A percentile compares a stretch with the other conserved stretches of the same genome.
These are phyloP conservation scores for Trypanosoma rangeli DNA, from an alignment of 208 protist genomes.

Conservation along the genomic window DNA sequence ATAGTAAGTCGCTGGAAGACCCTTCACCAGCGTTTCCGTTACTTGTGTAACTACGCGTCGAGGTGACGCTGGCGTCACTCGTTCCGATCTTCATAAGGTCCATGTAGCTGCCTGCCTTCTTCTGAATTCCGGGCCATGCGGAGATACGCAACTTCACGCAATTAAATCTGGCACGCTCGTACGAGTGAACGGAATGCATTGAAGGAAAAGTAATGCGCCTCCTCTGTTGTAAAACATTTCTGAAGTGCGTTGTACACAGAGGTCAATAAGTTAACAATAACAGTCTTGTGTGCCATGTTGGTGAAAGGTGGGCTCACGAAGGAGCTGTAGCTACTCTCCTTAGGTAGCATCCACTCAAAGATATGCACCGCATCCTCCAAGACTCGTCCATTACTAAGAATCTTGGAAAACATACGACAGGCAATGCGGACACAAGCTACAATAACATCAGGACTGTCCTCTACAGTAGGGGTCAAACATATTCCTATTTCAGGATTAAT, in stretches of 20 bases:
- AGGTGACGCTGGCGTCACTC: neutral
- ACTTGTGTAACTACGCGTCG: neutral
- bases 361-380: constrained; percentile 51
- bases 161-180: constrained; percentile 70
- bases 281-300: neutral
- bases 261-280: constrained; percentile 18
- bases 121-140: constrained; percentile 45
- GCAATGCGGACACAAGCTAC: constrained; percentile 52
- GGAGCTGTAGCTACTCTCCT: constrained; percentile 1
- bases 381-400: constrained; percentile 50
- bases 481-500: neutral
- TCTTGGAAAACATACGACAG: constrained; percentile 69
- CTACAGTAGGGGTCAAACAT: constrained; percentile 8
- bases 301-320: neutral
- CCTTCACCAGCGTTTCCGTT: neutral
- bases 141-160: constrained; percentile 43
- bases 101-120: constrained; percentile 41
- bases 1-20: neutral
- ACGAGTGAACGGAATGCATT: constrained; percentile 64
- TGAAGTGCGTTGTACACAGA: constrained; percentile 21
- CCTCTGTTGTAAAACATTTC: constrained; percentile 41
- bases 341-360: constrained; percentile 59
- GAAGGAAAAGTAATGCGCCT: constrained; percentile 48
- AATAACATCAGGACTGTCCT: constrained; percentile 30
- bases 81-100: constrained; percentile 36